These are phyloP conservation scores for Darksidea phi DNA, from an alignment of 495 filamentous ascomycete genomes.

Conservation along the genomic window DNA sequence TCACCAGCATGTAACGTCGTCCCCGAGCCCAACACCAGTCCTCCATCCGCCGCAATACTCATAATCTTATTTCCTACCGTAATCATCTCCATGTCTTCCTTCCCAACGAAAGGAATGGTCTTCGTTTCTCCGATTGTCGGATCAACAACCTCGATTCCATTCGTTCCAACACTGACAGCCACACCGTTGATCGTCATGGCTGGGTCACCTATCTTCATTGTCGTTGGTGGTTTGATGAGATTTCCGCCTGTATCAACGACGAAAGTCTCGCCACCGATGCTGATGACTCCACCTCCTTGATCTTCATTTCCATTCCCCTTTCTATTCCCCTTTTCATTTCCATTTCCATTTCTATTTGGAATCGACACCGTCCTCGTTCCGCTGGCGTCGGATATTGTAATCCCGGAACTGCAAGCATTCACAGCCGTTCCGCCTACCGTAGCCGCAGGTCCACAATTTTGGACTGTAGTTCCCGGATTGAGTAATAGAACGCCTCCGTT, in stretches of 20 bases:
- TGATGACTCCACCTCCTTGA: no score
- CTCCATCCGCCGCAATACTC: no score
- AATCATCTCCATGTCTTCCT: no score
- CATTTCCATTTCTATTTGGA: no score
- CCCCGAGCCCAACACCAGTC: no score
- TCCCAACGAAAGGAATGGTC: no score
- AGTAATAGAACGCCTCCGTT: background rate
- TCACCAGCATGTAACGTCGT: no score
- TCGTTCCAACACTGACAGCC: background rate
- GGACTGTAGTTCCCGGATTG: background rate
- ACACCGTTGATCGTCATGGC: background rate
- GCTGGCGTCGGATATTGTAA: background rate
- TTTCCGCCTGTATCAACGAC: background rate
- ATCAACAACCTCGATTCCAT: background rate
- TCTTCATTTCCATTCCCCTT: no score
- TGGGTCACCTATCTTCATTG: background rate
- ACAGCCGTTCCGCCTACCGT: background rate
- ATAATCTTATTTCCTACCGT: no score
- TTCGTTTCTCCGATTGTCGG: no score
- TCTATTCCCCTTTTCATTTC: no score
- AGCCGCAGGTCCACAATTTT: background rate
- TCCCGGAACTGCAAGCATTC: background rate
- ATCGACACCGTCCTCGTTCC: no score
- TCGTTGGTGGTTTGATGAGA: background rate
- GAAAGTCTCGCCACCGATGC: background rate